A percentile compares a stretch with the other conserved stretches of the same genome.
phyloP scores from a whole-genome alignment of 768 basidiomycete genomes.

The Mycena floridula region DNA sequence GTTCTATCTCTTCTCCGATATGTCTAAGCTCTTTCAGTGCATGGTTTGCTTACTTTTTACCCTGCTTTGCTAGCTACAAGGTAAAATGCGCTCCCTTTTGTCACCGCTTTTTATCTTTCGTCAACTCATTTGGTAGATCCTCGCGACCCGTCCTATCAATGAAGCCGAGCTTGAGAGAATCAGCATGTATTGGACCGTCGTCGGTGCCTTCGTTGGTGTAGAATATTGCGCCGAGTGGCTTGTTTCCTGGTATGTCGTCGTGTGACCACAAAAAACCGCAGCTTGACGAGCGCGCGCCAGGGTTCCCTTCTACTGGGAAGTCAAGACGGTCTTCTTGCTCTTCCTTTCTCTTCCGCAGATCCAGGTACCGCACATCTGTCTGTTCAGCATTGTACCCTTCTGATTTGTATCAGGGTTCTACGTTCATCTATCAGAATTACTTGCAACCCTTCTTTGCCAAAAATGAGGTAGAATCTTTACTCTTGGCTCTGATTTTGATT shows the following conservation, averaged over 20 bases:
- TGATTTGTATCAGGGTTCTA: conserved; percentile 46
- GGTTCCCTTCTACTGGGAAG: conserved; percentile 75
- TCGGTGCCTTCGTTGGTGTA: conserved; percentile 53
- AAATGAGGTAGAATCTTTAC: conserved; percentile 56
- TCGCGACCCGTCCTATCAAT: conserved; percentile 39
- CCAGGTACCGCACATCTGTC: conserved; percentile 28
- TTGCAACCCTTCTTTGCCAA: conserved; percentile 53
- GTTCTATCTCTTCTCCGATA: too few species aligned
- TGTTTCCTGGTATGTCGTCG: conserved; percentile 50
- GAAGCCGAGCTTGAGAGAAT: conserved; percentile 52
- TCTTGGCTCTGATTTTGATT: too few species aligned
- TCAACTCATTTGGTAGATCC: too few species aligned
- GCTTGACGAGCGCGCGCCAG: conserved; percentile 27
- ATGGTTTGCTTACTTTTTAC: conserved; percentile 67
- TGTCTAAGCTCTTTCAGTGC: conserved; percentile 42
- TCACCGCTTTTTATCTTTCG: too few species aligned
- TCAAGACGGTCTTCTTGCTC: conserved; percentile 60
- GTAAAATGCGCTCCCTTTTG: too few species aligned
- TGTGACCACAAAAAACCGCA: conserved; percentile 1
- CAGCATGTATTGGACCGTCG: conserved; percentile 59
- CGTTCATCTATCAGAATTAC: conserved; percentile 55
- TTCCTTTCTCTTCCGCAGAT: conserved; percentile 68
- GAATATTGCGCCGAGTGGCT: conserved; percentile 61
- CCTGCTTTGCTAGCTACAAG: conserved; percentile 63
- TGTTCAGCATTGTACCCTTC: neutral